Base-by-base conservation (phyloP, 2,329 filamentous ascomycete species). In the Moelleriella libera region DNA sequence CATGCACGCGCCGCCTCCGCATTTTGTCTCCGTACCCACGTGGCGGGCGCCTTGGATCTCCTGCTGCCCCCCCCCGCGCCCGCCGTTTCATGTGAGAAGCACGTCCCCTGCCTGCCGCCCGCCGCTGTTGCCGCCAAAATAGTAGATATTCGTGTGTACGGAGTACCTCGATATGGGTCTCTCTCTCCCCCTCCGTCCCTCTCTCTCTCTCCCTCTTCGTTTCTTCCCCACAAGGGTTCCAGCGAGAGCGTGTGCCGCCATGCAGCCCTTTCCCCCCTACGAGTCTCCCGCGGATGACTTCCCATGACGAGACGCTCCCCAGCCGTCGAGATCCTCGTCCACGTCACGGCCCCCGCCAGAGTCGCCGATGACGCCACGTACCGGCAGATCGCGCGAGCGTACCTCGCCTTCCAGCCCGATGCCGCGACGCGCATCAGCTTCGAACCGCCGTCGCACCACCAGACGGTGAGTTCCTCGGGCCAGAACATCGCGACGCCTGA, bases 261-360 rank as follows among this genome's bases (percentile, higher is more conserved):
- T 37, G 32, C 8, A 8, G 8, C 32, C 12, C 40, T 41, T n/a
- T 41, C 40, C 9, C n/a, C 40, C 6, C 7, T 5, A 11, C 14
- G 40, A 12, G 40, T 12, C 40, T 41, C 40, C 10, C 29, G 12
- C 28, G 10, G 21, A 21, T 21, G 39, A 8, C 6, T 30, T 29
- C 39, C 30, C 29, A 64, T 63, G 61, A 52, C 55, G 44, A 50
- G 49, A 41, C 56, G 51, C 49, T 46, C 50, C 29, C 42, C 49
- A 14, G 61, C 70, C 49, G 63, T 68, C 46, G 75, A 80, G 60
- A 74, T 79, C 43, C 64, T 80, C 43, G 68, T 78, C 45, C 76
- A 80, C 57, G 68, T 76, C 48, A 60, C 70, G 9, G 76, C 75
- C 31, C 71, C 74, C 6, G 70, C 71, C 54, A 67, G 59, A 40